Base-by-base conservation (phyloP, 2,329 filamentous ascomycete genomes). In the Endocalyx cinctus region DNA sequence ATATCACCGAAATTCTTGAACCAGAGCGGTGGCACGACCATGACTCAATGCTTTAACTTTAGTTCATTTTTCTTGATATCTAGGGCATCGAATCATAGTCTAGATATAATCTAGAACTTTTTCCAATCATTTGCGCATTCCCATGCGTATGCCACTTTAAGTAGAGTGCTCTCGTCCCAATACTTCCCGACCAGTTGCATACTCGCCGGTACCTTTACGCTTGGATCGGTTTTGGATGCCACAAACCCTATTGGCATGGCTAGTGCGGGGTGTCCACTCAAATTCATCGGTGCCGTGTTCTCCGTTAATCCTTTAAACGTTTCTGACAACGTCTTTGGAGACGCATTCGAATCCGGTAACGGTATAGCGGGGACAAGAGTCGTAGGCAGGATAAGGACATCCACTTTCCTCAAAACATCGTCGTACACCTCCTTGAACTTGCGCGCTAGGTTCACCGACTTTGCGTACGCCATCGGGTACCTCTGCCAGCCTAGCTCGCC, bases 271-370 rank as follows among this genome's bases (percentile, higher is more conserved):
- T 77, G 72, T 0, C 73, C 72, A 0, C 70, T 75, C 2, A 69
- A 62, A 42, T 77, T 72, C 50, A 77, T 77, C 3, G 68, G 61
- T 7, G 68, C 67, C 5, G 74, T 79, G 41, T 79, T 78, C 30
- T 32, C 30, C 19, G 16, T 13, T 22, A 15, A 7, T n/a, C 30
- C 30, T 12, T 14, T 17, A 7, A 7, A 10, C 12, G 30, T 22
- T 10, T 32, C 30, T 14, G 16, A 13, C 29, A 20, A 18, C 29
- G 8, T 12, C 29, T 6, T 5, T 12, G 18, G 17, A 12, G 29
- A 12, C 16, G 29, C 29, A 11, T 11, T 11, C 29, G 10, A 8
- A 14, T 19, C 16, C 29, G 29, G 29, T 12, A 20, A 14, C 16
- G 29, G 29, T 17, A 11, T 5, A 8, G 16, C 14, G 5, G 29